These are phyloP conservation scores for Aspergillus sp. DNA, from an alignment of 2,329 filamentous ascomycete species.

Conservation along the genomic window DNA sequence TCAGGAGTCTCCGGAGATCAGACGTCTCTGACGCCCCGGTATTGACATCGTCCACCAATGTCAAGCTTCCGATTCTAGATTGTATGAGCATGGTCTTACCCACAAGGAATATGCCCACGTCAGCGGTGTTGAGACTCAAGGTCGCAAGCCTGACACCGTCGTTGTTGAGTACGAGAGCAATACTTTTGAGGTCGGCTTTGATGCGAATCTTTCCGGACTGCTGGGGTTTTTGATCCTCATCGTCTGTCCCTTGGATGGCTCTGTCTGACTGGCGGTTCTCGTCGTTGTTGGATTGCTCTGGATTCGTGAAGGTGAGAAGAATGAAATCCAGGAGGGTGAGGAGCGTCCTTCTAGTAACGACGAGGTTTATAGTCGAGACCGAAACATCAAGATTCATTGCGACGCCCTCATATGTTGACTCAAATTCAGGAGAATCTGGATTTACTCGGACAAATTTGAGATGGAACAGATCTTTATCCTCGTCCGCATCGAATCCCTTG, in stretches of 20 bases:
- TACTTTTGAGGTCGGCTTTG: conserved; percentile 89
- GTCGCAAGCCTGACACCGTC: conserved; percentile 94
- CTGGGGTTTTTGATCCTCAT: conserved; percentile 29
- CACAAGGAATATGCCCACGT: conserved; percentile 84
- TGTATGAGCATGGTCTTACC: conserved; percentile 85
- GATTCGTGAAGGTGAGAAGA: conserved; percentile 80
- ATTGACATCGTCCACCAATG: conserved; percentile 89
- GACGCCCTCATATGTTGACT: conserved; percentile 86
- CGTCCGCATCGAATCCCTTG: conserved; percentile 67
- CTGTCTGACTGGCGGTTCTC: conserved; percentile 32
- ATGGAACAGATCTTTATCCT: conserved; percentile 77
- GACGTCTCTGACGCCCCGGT: conserved; percentile 81
- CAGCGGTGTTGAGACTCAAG: conserved; percentile 85
- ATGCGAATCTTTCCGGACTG: conserved; percentile 78
- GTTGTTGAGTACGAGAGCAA: conserved; percentile 92
- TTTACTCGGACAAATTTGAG: conserved; percentile 91
- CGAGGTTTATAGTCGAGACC: conserved; percentile 92
- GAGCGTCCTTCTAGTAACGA: conserved; percentile 90
- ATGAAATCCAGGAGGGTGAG: conserved; percentile 93
- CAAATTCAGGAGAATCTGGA: conserved; percentile 86
- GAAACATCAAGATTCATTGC: conserved; percentile 89
- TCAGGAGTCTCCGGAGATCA: conserved; percentile 79
- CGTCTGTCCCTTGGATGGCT: conserved; percentile 25
- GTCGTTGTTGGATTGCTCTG: conserved; percentile 50
- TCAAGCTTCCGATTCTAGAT: conserved; percentile 82